phyloP scores from a whole-genome alignment of 2,329 filamentous ascomycete genomes.

The Fusarium sp. region DNA sequence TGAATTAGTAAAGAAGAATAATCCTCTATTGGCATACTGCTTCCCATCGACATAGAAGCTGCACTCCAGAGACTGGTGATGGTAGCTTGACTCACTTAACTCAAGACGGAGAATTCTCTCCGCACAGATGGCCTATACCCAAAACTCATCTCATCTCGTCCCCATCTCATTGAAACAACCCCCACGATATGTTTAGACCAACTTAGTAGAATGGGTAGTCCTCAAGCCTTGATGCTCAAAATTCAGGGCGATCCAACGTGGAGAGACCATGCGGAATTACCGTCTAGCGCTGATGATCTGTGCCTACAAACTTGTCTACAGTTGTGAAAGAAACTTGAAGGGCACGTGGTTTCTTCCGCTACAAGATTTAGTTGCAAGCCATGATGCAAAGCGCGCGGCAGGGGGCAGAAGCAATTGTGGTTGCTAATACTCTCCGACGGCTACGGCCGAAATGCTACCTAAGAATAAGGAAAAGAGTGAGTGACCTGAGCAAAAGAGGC shows the following conservation, averaged over 20 bases:
- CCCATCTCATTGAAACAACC: constrained; percentile 4
- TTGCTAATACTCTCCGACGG: constrained; percentile 29
- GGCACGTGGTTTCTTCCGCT: constrained; percentile 19
- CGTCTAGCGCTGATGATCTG: constrained; percentile 3
- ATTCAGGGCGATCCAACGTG: constrained; percentile 25
- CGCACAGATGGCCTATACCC: not conserved
- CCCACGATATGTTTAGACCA: not conserved
- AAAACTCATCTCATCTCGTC: not conserved
- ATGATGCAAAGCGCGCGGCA: constrained; percentile 21
- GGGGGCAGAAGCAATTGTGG: constrained; percentile 1
- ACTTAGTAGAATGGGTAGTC: not conserved
- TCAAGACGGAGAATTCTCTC: constrained; percentile 2
- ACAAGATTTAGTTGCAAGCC: constrained; percentile 9
- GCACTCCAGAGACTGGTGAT: not conserved
- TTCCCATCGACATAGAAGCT: not conserved
- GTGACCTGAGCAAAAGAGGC: constrained; percentile 4
- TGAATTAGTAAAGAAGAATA: not conserved
- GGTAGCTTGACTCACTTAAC: not conserved
- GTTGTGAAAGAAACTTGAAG: not conserved
- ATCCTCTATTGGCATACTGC: not conserved
- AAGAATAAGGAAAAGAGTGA: not conserved
- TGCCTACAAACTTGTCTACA: not conserved
- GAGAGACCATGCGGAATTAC: constrained; percentile 11
- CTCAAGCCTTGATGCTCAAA: not conserved
- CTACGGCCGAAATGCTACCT: constrained; percentile 37